Percentiles rank a stretch among this genome's conserved stretches.
Evolutionary conservation across 108 stramenopile genomes (phyloP).

Genomic region (Thalassiosira profunda): DNA sequence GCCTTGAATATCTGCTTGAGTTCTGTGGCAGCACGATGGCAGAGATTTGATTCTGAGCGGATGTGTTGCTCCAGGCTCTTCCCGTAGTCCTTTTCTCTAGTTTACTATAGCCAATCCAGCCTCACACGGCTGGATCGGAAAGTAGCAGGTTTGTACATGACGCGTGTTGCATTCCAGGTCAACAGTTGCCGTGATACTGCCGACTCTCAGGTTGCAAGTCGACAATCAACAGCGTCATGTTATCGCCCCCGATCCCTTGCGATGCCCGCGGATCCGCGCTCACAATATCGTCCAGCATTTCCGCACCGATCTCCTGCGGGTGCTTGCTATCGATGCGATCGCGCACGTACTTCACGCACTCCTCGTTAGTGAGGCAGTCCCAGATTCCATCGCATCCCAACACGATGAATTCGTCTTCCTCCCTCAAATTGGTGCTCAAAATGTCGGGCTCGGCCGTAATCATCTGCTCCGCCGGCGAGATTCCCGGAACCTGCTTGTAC

Average conservation of each 20-base stretch:
- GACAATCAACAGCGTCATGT: conserved; percentile 94
- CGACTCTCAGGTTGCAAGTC: conserved; percentile 74
- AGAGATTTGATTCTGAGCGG: no score
- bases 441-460: conserved; percentile 95
- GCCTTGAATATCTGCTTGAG: not conserved
- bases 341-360: conserved; percentile 91
- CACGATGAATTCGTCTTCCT: conserved; percentile 92
- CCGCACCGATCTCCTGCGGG: conserved; percentile 73
- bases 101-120: no score
- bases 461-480: conserved; percentile 82
- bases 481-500: conserved; percentile 92
- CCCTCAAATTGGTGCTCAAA: conserved; percentile 42
- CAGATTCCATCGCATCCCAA: conserved; percentile 98
- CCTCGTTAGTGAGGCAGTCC: conserved; percentile 95
- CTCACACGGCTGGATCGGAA: no score
- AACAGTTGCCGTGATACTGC: conserved; percentile 26
- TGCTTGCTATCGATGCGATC: conserved; percentile 72
- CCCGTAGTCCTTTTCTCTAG: no score
- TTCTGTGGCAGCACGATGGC: no score
- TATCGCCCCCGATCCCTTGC: conserved; percentile 95
- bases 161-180: no score
- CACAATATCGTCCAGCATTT: conserved; percentile 88
- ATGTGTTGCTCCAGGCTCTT: no score
- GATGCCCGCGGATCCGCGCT: conserved; percentile 86
- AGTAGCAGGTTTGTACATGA: no score